Percentiles rank a stretch among this genome's conserved stretches.
phyloP scores from a whole-genome alignment of 2,329 filamentous ascomycete species.

The Amauroascus niger region DNA sequence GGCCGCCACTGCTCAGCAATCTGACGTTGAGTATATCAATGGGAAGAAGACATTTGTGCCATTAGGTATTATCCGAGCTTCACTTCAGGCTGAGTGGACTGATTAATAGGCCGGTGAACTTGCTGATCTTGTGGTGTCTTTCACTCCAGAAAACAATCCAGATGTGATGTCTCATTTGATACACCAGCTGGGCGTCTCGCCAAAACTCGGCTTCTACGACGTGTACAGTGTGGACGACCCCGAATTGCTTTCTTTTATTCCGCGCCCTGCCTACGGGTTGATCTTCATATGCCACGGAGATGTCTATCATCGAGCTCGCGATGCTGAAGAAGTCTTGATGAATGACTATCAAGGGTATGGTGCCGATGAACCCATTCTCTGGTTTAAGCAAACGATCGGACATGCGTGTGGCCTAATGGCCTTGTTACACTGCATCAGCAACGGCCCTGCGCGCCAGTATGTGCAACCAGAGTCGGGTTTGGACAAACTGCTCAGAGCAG shows the following conservation, averaged over 20 bases:
- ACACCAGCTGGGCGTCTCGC: conserved; percentile 41
- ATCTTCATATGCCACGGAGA: conserved; percentile 41
- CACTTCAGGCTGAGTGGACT: not conserved
- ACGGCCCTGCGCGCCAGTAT: conserved; percentile 38
- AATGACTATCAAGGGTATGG: conserved; percentile 40
- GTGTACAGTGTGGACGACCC: conserved; percentile 45
- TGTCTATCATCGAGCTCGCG: conserved; percentile 36
- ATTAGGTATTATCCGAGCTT: conserved; percentile 21
- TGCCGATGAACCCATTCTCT: conserved; percentile 44
- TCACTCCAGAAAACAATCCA: conserved; percentile 46
- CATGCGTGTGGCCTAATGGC: conserved; percentile 52
- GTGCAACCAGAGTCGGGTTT: conserved; percentile 39
- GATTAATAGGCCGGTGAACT: not conserved
- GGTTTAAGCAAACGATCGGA: conserved; percentile 51
- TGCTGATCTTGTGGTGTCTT: conserved; percentile 12
- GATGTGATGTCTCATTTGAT: conserved; percentile 44
- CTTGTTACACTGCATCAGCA: conserved; percentile 46
- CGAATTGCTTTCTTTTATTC: conserved; percentile 42
- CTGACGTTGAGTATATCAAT: conserved; percentile 20
- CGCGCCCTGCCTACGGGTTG: conserved; percentile 46
- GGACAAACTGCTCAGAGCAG: conserved; percentile 37
- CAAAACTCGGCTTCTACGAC: conserved; percentile 44
- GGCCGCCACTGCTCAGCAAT: conserved; percentile 2
- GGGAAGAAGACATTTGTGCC: conserved; percentile 29
- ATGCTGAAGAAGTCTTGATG: conserved; percentile 34